Evolutionary conservation across 1,284 basidiomycete genomes (phyloP), one percentile per base, ranked within the genome.

Genomic region (Lignosus rhinocerotis): DNA sequence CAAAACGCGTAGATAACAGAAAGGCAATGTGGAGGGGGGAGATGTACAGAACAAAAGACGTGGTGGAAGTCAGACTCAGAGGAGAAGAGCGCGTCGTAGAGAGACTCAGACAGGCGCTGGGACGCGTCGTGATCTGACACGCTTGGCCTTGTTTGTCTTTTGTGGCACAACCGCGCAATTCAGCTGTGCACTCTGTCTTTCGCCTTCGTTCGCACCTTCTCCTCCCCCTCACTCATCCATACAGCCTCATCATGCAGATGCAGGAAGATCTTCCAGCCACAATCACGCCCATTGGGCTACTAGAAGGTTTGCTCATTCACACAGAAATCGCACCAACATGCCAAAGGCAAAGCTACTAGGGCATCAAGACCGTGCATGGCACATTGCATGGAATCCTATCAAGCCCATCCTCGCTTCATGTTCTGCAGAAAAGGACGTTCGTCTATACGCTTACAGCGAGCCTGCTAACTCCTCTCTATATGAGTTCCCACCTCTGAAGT

Each of bases 401-500:
- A 84, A 89, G 60, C 84, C 92, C 0, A 72, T 96, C 14, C 78
- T 99, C 14, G 95, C 96, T 0, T 94, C 94, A 6, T 98, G 96
- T 72, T 98, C 96, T 3, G 88, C 92, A 8, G 96, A 99, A 76
- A 96, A 94, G 74, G 87, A 93, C 3, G 91, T 98, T 57, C 83
- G 94, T 43, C 75, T 99, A 56, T 96, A 93, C 72, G 79, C 80
- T 30, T 98, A 96, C 75, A 74, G 75, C 30, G 67, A 73, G 31
- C 58, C 69, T 12, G 51, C 70, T 16, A 70, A 75, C 33, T 12
- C 56, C 16, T 46, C 38, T 19, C 51, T 48, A 34, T 31, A 53
- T 4, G 64, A 69, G 2, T 46, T 59, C 6, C 61, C 63, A n/a
- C 55, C 70, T 56, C 63, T 76, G 0, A 67, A 65, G 5, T 91